These are phyloP conservation scores for Saposhnikovia divaricata DNA, from an alignment of 129 eudicot species.

Conservation along the genomic window DNA sequence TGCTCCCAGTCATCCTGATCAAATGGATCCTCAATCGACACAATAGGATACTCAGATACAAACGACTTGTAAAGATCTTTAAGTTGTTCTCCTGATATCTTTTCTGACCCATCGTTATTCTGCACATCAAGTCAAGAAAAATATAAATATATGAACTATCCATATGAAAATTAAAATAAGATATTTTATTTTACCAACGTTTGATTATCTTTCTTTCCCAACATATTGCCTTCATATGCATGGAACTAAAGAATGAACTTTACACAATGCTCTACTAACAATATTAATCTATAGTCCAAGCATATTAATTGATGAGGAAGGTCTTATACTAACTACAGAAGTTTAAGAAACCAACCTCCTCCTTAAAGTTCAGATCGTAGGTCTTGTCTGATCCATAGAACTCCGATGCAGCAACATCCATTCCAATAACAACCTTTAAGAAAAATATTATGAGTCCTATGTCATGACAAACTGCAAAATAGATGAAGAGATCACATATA, in stretches of 20 bases:
- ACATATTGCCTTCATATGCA: background rate
- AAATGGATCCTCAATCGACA: constrained; percentile 96
- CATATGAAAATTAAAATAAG: background rate
- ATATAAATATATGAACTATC: background rate
- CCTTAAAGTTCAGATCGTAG: constrained; percentile 95
- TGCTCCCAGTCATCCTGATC: constrained; percentile 99
- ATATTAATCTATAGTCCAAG: background rate
- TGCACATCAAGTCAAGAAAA: constrained; percentile 19
- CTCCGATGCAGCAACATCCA: constrained; percentile 99
- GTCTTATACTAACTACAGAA: background rate
- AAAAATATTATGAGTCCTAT: background rate
- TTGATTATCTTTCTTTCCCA: background rate
- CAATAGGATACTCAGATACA: constrained; percentile 77
- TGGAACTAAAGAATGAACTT: background rate
- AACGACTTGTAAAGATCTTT: constrained; percentile 93
- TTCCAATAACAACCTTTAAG: constrained; percentile 84
- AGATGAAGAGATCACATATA: background rate
- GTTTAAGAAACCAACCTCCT: constrained; percentile 47
- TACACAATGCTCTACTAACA: background rate
- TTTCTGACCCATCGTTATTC: constrained; percentile 77
- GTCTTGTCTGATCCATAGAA: constrained; percentile 75
- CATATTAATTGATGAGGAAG: background rate
- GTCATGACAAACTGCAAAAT: background rate
- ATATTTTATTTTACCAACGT: background rate
- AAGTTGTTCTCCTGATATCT: constrained; percentile 79